These are phyloP conservation scores for Magnolia sinica DNA, from an alignment of 164 flowering plant genomes.

Conservation along the genomic window DNA sequence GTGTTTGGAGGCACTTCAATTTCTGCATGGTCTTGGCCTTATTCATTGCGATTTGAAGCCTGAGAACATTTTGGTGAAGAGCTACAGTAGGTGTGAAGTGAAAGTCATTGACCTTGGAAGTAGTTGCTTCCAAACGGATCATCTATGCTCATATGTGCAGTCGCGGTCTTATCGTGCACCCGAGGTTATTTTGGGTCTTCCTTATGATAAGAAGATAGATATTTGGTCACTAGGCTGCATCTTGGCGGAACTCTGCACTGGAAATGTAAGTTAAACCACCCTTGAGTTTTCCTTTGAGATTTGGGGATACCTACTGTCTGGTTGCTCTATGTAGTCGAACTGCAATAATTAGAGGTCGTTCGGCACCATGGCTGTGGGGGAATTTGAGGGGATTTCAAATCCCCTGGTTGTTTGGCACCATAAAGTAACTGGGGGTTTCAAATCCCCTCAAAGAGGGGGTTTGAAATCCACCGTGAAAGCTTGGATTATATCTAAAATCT, in stretches of 20 bases:
- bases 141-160: conserved; percentile 98
- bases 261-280: conserved; percentile 66
- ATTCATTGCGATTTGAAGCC: conserved; percentile 99
- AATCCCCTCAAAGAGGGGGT: too few relatives aligned
- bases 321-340: too few relatives aligned
- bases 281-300: not conserved
- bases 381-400: too few relatives aligned
- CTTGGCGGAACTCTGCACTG: conserved; percentile 97
- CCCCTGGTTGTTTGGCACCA: too few relatives aligned
- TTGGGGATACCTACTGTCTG: too few relatives aligned
- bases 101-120: conserved; percentile 99
- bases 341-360: too few relatives aligned
- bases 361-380: too few relatives aligned
- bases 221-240: conserved; percentile 99
- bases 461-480: too few relatives aligned
- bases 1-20: conserved; percentile 94
- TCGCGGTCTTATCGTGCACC: conserved; percentile 99
- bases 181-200: conserved; percentile 92
- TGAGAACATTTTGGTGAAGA: conserved; percentile 95
- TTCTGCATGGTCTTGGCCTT: conserved; percentile 92
- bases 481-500: too few relatives aligned
- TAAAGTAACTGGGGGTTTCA: too few relatives aligned
- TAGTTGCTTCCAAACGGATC: conserved; percentile 98
- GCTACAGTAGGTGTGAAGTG: conserved; percentile 98
- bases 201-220: conserved; percentile 95